Evolutionary conservation across 495 filamentous ascomycete genomes (phyloP).

Genomic region (Darksidea phi): DNA sequence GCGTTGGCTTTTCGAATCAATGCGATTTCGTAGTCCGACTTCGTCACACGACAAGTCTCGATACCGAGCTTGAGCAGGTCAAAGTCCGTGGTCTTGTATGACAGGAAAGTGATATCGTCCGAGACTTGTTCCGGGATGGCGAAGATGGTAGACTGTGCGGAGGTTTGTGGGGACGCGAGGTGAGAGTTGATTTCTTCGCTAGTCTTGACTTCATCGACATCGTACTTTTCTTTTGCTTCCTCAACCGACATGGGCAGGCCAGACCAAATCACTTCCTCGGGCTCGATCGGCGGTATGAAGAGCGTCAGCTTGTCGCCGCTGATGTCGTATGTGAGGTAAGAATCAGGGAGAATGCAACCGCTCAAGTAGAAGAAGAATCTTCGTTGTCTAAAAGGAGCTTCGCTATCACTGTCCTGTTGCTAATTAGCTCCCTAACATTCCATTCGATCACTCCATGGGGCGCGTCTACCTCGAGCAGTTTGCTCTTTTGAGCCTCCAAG

Average conservation of each 20-base stretch:
- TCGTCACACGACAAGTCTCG: constrained; percentile 73
- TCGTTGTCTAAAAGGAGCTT: constrained; percentile 61
- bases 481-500: constrained; percentile 77
- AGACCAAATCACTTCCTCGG: constrained; percentile 92
- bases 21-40: constrained; percentile 82
- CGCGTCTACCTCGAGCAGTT: constrained; percentile 40
- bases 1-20: constrained; percentile 79
- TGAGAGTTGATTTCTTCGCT: constrained; percentile 68
- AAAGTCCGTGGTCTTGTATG: constrained; percentile 62
- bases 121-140: constrained; percentile 72
- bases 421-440: background rate
- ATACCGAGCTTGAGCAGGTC: constrained; percentile 68
- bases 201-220: constrained; percentile 74
- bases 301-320: constrained; percentile 69
- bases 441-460: background rate
- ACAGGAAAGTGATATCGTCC: constrained; percentile 60
- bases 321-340: constrained; percentile 78
- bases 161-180: constrained; percentile 52
- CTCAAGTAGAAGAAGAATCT: constrained; percentile 94
- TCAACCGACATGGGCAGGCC: constrained; percentile 75
- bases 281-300: constrained; percentile 86
- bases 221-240: constrained; percentile 74
- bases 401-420: constrained; percentile 28
- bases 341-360: constrained; percentile 80
- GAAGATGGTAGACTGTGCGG: constrained; percentile 56